Conservation (phyloP, 2,329 filamentous ascomycete species). For the Neonectria punicea region DNA sequence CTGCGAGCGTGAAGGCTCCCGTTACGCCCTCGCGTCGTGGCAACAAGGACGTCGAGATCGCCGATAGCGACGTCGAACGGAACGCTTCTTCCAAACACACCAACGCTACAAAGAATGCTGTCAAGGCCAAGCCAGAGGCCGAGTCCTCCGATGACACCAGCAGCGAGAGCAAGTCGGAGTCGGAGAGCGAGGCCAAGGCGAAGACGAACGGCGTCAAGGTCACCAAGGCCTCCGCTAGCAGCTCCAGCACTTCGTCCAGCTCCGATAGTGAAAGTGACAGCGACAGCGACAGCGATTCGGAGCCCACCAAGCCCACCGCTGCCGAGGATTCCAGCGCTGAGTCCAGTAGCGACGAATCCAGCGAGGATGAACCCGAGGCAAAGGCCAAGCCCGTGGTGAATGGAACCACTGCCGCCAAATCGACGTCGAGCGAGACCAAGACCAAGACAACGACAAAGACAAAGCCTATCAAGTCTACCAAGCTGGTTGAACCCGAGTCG, state of each 20-base stretch:
- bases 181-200: constrained; percentile 35
- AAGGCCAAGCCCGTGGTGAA: constrained; percentile 32
- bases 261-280: constrained; percentile 43
- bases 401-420: constrained; percentile 25
- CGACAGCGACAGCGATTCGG: constrained; percentile 21
- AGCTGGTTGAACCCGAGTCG: constrained; percentile 19
- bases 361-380: constrained; percentile 36
- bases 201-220: constrained; percentile 35
- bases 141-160: constrained; percentile 37
- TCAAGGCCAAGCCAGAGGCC: constrained; percentile 30
- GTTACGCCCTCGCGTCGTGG: constrained; percentile 36
- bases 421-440: constrained; percentile 33
- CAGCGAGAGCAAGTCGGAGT: constrained; percentile 45
- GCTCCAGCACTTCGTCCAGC: constrained; percentile 40
- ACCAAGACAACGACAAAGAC: constrained; percentile 30
- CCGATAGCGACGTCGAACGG: constrained; percentile 55
- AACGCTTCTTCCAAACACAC: constrained; percentile 41
- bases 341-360: constrained; percentile 40
- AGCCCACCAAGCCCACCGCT: constrained; percentile 19
- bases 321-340: constrained; percentile 33
- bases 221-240: constrained; percentile 31
- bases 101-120: constrained; percentile 26
- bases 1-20: constrained; percentile 29
- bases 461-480: constrained; percentile 30
- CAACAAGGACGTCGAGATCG: constrained; percentile 52